Percentiles rank a stretch among this genome's conserved stretches.
These are phyloP conservation scores for Xylogone sp. DNA, from an alignment of 2,329 filamentous ascomycete species.

Conservation along the genomic window DNA sequence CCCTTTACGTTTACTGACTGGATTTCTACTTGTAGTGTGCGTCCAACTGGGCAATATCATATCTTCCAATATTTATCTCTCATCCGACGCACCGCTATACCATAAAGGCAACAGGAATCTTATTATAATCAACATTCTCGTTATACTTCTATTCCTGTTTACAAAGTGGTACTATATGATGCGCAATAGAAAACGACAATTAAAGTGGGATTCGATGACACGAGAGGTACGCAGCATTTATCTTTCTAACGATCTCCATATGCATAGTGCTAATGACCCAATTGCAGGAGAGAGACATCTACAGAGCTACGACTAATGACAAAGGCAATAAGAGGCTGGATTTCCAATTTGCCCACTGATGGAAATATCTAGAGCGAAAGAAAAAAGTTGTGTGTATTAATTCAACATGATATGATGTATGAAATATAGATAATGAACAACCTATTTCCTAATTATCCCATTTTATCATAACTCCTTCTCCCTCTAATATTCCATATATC, in stretches of 20 bases:
- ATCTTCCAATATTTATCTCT: conserved; percentile 33
- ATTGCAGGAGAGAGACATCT: neutral
- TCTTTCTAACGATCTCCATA: conserved; percentile 28
- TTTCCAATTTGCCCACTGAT: conserved; percentile 21
- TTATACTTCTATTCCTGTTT: conserved; percentile 37
- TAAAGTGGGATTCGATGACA: conserved; percentile 37
- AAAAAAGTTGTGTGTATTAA: too few relatives aligned
- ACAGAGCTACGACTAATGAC: conserved; percentile 31
- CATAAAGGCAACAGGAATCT: conserved; percentile 48
- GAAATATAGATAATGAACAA: too few relatives aligned
- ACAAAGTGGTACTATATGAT: conserved; percentile 41
- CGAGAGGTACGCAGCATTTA: conserved; percentile 40
- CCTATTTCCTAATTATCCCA: too few relatives aligned
- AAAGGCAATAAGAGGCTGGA: conserved; percentile 33
- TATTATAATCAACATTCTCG: conserved; percentile 42
- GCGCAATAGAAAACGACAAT: conserved; percentile 35
- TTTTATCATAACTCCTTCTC: too few relatives aligned
- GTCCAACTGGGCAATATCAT: conserved; percentile 40
- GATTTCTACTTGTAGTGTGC: conserved; percentile 26
- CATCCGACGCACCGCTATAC: conserved; percentile 46
- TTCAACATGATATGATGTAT: too few relatives aligned
- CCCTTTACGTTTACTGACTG: too few relatives aligned
- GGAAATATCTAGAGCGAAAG: too few relatives aligned
- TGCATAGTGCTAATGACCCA: neutral
- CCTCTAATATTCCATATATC: too few relatives aligned